Base-by-base conservation (phyloP, 106 monocot species). In the Agapanthus africanus region DNA sequence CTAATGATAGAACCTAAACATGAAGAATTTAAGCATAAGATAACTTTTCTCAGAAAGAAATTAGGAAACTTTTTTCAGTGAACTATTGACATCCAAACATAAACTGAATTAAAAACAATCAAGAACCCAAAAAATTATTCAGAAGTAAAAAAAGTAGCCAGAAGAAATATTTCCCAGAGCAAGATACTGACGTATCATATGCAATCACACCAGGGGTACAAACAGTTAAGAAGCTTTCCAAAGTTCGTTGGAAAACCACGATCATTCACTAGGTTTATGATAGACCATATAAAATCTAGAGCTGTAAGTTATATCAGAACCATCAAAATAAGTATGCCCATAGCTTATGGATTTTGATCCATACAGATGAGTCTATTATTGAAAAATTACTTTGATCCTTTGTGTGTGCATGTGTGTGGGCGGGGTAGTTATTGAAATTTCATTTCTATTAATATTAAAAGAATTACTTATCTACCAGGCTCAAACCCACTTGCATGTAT, bases 1-100 rank as follows among this genome's bases (percentile, higher is more conserved):
- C 79, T 49, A 19, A 33, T 70, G 63, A 33, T 69, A 30, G 21
- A 68, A 21, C 73, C 91, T 87, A 40, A 65, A 75, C 11, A 54
- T 21, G 13, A 34, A 47, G 59, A 40, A 72, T 28, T 34, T 62
- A 70, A 49, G 21, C 10, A 65, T 72, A 26, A 44, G 37, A 64
- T 44, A 35, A n/a, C 36, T 46, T 68, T 46, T 18, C 28, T 46
- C n/a, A 19, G 51, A 63, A 25, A 61, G 26, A 47, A 57, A 27
- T 4, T 57, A 57, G 18, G 14, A 54, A 54, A 13, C 25, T 36
- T 34, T 54, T 16, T n/a, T 51, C 26, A 57, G 19, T 2, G 3
- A n/a, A 4, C 14, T 57, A 13, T 30, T 14, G 4, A 30, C 30
- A 57, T 57, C 30, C 30, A 62, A 62, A 34, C 23, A 9, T 35